phyloP scores from a whole-genome alignment of 768 basidiomycete genomes.

The Rubroboletus satanas region DNA sequence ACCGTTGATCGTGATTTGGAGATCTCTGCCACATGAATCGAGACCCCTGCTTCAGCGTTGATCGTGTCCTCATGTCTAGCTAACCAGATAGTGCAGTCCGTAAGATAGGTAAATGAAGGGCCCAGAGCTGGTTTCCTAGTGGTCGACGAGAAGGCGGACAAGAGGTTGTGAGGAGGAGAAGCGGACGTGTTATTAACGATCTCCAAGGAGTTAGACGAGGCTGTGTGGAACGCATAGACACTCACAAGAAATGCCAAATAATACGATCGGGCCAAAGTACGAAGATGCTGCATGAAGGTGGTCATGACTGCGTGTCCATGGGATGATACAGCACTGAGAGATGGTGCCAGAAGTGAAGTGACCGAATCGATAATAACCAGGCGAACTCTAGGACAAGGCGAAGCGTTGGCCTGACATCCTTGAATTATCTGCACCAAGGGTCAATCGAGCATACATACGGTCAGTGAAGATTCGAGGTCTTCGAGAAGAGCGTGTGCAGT shows the following conservation, averaged over 20 bases:
- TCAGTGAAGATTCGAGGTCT: slow-evolving; percentile 32
- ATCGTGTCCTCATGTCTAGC: slow-evolving; percentile 24
- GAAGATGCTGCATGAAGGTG: slow-evolving; percentile 63
- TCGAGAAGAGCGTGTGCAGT: slow-evolving; percentile 50
- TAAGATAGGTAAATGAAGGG: slow-evolving; percentile 68
- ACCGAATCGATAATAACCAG: slow-evolving; percentile 64
- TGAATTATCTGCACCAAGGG: slow-evolving; percentile 1
- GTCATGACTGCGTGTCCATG: slow-evolving; percentile 77
- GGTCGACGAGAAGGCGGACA: slow-evolving; percentile 33
- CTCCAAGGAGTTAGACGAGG: slow-evolving; percentile 33
- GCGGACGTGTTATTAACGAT: slow-evolving; percentile 56
- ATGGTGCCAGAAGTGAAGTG: slow-evolving; percentile 59
- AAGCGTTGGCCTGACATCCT: slow-evolving; percentile 8
- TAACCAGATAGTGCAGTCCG: slow-evolving; percentile 75
- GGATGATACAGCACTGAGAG: slow-evolving; percentile 60
- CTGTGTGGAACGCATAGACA: slow-evolving; percentile 1
- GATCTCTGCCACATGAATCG: slow-evolving; percentile 37
- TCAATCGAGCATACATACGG: slow-evolving; percentile 19
- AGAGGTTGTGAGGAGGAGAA: slow-evolving; percentile 29
- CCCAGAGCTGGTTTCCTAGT: slow-evolving; percentile 69
- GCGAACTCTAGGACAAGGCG: slow-evolving; percentile 25
- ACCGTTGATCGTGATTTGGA: slow-evolving; percentile 44
- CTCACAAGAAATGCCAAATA: slow-evolving; percentile 54
- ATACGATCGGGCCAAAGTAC: slow-evolving; percentile 42
- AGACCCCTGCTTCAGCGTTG: slow-evolving; percentile 16